These are phyloP conservation scores for Silene noctiflora DNA, from an alignment of 179 eudicot species.

Conservation along the genomic window DNA sequence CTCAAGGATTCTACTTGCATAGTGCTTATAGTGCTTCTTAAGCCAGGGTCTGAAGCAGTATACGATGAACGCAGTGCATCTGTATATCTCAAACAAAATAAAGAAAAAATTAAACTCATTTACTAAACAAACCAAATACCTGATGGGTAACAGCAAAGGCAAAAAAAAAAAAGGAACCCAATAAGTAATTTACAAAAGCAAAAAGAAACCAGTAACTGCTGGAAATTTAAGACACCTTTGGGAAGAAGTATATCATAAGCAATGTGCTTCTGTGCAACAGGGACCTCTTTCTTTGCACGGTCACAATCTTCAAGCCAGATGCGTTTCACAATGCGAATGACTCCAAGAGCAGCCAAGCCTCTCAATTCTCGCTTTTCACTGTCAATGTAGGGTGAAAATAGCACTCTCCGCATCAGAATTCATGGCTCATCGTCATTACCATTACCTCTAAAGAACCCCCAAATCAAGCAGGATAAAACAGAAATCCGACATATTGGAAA, in stretches of 20 bases:
- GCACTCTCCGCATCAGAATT: not conserved
- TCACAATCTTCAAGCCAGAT: constrained; percentile 92
- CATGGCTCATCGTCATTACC: constrained; percentile 1
- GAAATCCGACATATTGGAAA: not conserved
- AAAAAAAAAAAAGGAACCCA: constrained; percentile 1
- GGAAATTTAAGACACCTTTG: constrained; percentile 48
- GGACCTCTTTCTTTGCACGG: constrained; percentile 71
- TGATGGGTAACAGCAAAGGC: not conserved
- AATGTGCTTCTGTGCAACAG: constrained; percentile 70
- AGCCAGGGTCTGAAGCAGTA: constrained; percentile 36
- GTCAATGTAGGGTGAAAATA: constrained; percentile 22
- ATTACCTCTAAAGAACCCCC: not conserved
- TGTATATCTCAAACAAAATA: constrained; percentile 18
- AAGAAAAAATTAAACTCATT: constrained; percentile 1
- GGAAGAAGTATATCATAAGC: constrained; percentile 81
- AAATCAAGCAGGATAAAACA: not conserved
- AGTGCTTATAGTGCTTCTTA: constrained; percentile 33
- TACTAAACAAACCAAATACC: not conserved
- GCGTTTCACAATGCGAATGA: constrained; percentile 57
- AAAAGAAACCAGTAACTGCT: constrained; percentile 11
- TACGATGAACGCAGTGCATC: constrained; percentile 36
- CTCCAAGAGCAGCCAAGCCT: constrained; percentile 82
- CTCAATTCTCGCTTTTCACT: constrained; percentile 82
- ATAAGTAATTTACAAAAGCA: constrained; percentile 8
- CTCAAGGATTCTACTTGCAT: constrained; percentile 41